Base-by-base conservation (phyloP, 345 rosid species). In the Hypericum perforatum region DNA sequence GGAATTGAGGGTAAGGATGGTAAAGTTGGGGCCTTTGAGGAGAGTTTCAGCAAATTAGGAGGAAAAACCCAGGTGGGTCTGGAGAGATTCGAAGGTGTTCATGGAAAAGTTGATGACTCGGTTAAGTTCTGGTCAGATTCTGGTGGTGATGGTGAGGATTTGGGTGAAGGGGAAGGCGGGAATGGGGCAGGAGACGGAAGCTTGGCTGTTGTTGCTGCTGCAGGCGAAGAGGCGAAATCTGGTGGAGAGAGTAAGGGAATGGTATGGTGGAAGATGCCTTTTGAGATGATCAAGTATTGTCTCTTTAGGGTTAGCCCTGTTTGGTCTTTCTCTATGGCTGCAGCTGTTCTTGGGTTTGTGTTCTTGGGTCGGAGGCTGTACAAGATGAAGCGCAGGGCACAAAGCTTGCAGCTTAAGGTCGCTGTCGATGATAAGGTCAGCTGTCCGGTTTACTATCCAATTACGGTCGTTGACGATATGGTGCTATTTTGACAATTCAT, bases 271-370 rank as follows among this genome's bases (percentile, higher is more conserved):
- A 92, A 82, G 71, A 72, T 87, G 54, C 96, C 98, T 14, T 68
- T 83, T 39, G 94, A 92, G 69, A 46, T 92, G 58, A 61, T 92
- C 64, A 87, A 78, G 63, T 85, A 68, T 62, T 83, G 86, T 74
- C 78, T 78, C 58, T 77, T 85, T 52, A 83, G 75, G 78, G 78
- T 77, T 40, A 76, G 78, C 45, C 98, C 95, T 53, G 59, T 80
- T 60, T 92, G 95, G 96, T 75, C 96, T 45, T 63, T 92, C 68
- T 88, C 98, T 7, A 72, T 92, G 70, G 94, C 95, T 7, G 96
- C 96, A 16, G 95, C 98, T 61, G 56, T 92, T 45, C 65, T 92
- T 75, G 98, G 95, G 15, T 66, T 81, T 62, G 70, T 88, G 62
- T 71, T 88, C 51, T 66, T 92, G 77, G 98, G 94, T 37, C 77